These are phyloP conservation scores for Cyanidiococcus yangmingshanensis DNA, from an alignment of 23 red algal genomes.

Conservation along the genomic window DNA sequence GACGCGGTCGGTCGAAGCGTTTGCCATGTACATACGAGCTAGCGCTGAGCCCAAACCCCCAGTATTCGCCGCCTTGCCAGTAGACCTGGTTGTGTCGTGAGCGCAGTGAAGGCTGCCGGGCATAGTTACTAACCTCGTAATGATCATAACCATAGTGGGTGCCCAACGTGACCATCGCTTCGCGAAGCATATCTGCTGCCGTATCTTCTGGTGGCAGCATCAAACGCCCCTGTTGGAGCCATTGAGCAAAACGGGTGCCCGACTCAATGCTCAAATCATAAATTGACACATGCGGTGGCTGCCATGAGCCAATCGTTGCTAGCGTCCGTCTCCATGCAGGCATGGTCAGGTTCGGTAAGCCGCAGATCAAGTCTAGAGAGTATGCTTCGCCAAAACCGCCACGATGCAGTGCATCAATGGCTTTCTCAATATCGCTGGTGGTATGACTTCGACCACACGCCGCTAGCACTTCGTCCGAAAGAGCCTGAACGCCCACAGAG, in stretches of 20 bases:
- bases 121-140: constrained; percentile 85
- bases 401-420: constrained; percentile 27
- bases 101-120: background rate
- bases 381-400: constrained; percentile 39
- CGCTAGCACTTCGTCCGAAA: constrained; percentile 47
- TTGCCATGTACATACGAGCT: constrained; percentile 60
- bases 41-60: constrained; percentile 69
- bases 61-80: constrained; percentile 72
- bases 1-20: constrained; percentile 46
- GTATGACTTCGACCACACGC: constrained; percentile 55
- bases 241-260: constrained; percentile 46
- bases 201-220: constrained; percentile 55
- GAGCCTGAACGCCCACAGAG: constrained; percentile 68
- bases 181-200: constrained; percentile 49
- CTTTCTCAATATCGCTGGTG: constrained; percentile 40
- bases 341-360: constrained; percentile 46
- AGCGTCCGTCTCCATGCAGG: constrained; percentile 36
- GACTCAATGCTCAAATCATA: constrained; percentile 80
- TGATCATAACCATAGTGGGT: constrained; percentile 36
- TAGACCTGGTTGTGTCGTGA: constrained; percentile 77
- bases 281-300: constrained; percentile 65
- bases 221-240: constrained; percentile 26
- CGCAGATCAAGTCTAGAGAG: constrained; percentile 80
- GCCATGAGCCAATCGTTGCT: constrained; percentile 13
- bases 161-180: constrained; percentile 29